Conservation (phyloP, 2,329 filamentous ascomycete genomes). For the Exophiala phaeomuriformis region DNA sequence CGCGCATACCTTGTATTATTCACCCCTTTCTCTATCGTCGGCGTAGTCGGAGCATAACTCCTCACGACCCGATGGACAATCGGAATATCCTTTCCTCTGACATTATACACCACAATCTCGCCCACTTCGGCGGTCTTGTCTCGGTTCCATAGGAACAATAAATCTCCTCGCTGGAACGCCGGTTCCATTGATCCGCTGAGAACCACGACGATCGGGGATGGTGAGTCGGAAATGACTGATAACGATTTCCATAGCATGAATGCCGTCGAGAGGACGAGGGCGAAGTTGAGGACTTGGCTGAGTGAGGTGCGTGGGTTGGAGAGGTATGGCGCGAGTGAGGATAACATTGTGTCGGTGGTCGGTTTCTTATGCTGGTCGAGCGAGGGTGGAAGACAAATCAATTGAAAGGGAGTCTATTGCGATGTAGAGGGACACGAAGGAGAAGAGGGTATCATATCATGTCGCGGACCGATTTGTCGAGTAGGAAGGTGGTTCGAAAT, state of each 20-base stretch:
- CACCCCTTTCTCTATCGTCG: slow-evolving; percentile 29
- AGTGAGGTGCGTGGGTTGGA: slow-evolving; percentile 71
- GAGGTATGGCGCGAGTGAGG: slow-evolving; percentile 51
- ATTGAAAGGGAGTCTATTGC: no score
- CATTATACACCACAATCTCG: slow-evolving; percentile 74
- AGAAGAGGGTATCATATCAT: no score
- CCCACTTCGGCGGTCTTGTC: slow-evolving; percentile 57
- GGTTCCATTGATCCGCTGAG: slow-evolving; percentile 63
- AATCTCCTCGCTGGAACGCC: slow-evolving; percentile 57
- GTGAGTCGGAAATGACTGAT: slow-evolving; percentile 66
- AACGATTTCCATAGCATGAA: slow-evolving; percentile 96
- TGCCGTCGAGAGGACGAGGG: slow-evolving; percentile 77
- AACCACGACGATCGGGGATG: slow-evolving; percentile 61
- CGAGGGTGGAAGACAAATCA: no score
- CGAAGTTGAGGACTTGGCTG: slow-evolving; percentile 81
- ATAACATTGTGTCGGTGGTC: slow-evolving; percentile 50
- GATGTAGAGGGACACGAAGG: no score
- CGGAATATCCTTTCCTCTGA: slow-evolving; percentile 88
- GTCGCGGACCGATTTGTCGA: no score
- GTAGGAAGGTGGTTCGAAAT: no score
- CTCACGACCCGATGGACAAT: slow-evolving; percentile 92
- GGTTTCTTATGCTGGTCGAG: neutral
- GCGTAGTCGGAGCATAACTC: slow-evolving; percentile 44
- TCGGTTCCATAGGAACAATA: slow-evolving; percentile 59
- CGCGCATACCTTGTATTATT: neutral